Conservation (phyloP, 371 early-diverging fungal genomes). For the Pancytospora philotis region DNA sequence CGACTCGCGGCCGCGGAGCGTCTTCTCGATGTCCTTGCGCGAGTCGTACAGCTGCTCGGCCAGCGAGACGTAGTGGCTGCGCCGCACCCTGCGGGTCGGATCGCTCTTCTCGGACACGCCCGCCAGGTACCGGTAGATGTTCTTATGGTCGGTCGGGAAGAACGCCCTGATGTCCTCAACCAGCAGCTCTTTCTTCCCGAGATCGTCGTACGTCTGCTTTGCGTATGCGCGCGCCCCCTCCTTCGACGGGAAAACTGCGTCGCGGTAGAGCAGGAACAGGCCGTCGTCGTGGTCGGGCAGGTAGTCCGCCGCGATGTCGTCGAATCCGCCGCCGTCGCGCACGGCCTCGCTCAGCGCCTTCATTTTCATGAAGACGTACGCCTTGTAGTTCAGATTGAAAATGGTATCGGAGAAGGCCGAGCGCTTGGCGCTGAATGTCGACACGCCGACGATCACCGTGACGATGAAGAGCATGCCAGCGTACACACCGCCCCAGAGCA, state of each 20-base stretch:
- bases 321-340: background rate
- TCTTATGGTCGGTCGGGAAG: slow-evolving; percentile 40
- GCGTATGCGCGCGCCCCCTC: slow-evolving; percentile 44
- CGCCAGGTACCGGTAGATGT: slow-evolving; percentile 31
- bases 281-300: slow-evolving; percentile 47
- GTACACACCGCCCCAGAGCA: slow-evolving; percentile 42
- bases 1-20: slow-evolving; percentile 57
- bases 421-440: slow-evolving; percentile 49
- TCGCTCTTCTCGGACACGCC: slow-evolving; percentile 4
- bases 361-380: slow-evolving; percentile 55
- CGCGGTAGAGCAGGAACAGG: slow-evolving; percentile 49
- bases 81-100: slow-evolving; percentile 11
- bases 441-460: slow-evolving; percentile 51
- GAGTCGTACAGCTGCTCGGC: slow-evolving; percentile 34
- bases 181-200: slow-evolving; percentile 23
- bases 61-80: slow-evolving; percentile 25
- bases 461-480: slow-evolving; percentile 48
- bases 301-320: slow-evolving; percentile 21
- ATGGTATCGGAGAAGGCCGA: slow-evolving; percentile 48
- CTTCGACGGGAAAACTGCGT: slow-evolving; percentile 40
- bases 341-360: slow-evolving; percentile 37
- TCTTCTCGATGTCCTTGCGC: slow-evolving; percentile 48
- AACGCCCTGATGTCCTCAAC: slow-evolving; percentile 32
- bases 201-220: slow-evolving; percentile 48
- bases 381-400: slow-evolving; percentile 57